Conservation (phyloP, 129 eudicot species). For the Tagetes patula region DNA sequence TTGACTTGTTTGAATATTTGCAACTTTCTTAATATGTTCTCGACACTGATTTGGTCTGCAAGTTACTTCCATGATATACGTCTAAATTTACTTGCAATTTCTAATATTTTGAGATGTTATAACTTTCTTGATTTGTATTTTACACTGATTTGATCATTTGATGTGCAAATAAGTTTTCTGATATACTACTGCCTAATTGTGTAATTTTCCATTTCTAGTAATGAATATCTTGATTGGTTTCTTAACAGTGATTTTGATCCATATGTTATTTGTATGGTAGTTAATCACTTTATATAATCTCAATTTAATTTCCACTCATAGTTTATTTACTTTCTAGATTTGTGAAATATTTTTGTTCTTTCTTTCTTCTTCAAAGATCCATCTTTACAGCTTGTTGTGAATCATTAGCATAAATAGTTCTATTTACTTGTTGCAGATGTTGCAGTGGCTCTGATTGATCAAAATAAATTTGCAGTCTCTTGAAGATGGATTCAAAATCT, state of each 20-base stretch:
- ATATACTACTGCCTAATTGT: background rate
- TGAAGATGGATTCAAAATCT: conserved; percentile 59
- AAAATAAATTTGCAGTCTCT: conserved; percentile 6
- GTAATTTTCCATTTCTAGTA: background rate
- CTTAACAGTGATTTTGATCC: background rate
- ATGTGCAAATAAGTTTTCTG: background rate
- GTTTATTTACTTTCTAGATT: background rate
- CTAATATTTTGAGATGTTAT: background rate
- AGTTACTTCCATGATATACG: background rate
- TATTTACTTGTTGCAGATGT: conserved; percentile 29
- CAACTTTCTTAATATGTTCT: conserved; percentile 7
- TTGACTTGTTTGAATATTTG: background rate
- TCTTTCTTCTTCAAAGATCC: background rate
- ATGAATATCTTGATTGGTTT: background rate
- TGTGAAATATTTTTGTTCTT: background rate
- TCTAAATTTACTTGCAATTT: background rate
- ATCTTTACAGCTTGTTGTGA: background rate
- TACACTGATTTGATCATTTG: background rate
- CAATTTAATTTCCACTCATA: background rate
- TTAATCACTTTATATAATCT: background rate
- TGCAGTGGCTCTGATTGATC: conserved; percentile 23
- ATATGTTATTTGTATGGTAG: background rate
- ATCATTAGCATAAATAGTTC: background rate
- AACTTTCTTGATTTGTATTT: conserved; percentile 2
- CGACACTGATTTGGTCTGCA: no score